Conservation (phyloP, 495 filamentous ascomycete species). For the Penicillium paradoxum region DNA sequence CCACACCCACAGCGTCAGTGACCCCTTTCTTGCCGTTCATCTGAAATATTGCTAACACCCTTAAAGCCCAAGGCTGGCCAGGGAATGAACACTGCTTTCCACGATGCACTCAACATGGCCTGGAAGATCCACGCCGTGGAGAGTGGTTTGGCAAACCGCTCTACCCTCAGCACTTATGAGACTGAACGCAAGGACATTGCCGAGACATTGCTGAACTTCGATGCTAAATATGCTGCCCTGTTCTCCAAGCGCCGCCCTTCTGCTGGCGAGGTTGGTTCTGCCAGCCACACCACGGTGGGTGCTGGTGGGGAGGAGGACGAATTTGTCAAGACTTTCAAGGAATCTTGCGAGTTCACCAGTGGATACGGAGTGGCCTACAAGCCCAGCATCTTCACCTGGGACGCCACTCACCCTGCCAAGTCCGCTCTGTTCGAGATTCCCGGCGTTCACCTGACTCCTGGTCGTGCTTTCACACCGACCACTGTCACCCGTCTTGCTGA, state of each 20-base stretch:
- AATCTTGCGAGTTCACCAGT: conserved; percentile 59
- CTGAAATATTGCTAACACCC: conserved; percentile 26
- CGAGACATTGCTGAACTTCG: conserved; percentile 66
- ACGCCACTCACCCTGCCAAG: conserved; percentile 64
- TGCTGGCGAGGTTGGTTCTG: conserved; percentile 51
- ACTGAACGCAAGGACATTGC: conserved; percentile 67
- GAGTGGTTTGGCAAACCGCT: conserved; percentile 53
- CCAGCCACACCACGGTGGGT: conserved; percentile 30
- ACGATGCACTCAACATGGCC: conserved; percentile 64
- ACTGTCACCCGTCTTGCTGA: conserved; percentile 80
- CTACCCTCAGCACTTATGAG: conserved; percentile 64
- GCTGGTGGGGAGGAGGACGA: conserved; percentile 47
- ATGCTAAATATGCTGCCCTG: conserved; percentile 58
- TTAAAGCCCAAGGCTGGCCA: conserved; percentile 58
- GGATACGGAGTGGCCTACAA: conserved; percentile 62
- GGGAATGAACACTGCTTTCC: conserved; percentile 50
- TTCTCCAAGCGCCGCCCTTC: conserved; percentile 59
- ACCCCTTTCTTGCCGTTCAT: conserved; percentile 27
- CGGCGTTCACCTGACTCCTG: conserved; percentile 57
- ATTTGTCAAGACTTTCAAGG: conserved; percentile 63
- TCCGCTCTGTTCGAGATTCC: conserved; percentile 61
- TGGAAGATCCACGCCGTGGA: conserved; percentile 76
- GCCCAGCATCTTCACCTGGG: conserved; percentile 65
- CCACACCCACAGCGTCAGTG: conserved; percentile 54
- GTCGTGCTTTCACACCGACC: conserved; percentile 66